These are phyloP conservation scores for Phanerochaete carnosa DNA, from an alignment of 768 basidiomycete genomes.

Conservation along the genomic window DNA sequence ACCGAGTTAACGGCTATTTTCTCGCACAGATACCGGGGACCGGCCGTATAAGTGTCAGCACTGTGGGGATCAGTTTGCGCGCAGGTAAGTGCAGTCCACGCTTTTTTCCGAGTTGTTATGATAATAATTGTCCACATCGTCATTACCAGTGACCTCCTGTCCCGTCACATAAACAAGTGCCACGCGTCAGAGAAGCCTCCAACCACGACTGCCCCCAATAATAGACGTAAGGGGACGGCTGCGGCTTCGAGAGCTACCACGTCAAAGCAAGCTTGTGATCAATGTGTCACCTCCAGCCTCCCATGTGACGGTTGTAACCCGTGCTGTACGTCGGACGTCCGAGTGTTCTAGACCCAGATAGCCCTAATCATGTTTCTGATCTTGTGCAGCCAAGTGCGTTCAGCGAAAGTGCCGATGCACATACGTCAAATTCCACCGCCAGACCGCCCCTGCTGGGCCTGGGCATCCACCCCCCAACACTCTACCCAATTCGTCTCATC, in stretches of 20 bases:
- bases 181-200: slow-evolving; percentile 72
- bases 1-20: slow-evolving; percentile 2
- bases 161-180: slow-evolving; percentile 85
- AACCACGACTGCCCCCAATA: slow-evolving; percentile 31
- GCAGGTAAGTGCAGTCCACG: slow-evolving; percentile 54
- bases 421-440: slow-evolving; percentile 79
- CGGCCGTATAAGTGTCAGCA: slow-evolving; percentile 85
- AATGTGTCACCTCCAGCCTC: slow-evolving; percentile 71
- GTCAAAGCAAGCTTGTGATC: slow-evolving; percentile 82
- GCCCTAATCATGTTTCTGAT: background rate
- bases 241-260: slow-evolving; percentile 71
- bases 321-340: slow-evolving; percentile 50
- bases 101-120: background rate
- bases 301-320: slow-evolving; percentile 81
- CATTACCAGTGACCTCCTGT: slow-evolving; percentile 68
- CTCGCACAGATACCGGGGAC: slow-evolving; percentile 73
- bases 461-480: slow-evolving; percentile 50
- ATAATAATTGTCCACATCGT: background rate
- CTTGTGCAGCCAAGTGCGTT: slow-evolving; percentile 61
- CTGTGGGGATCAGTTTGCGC: slow-evolving; percentile 87
- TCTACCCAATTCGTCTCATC: slow-evolving; percentile 16
- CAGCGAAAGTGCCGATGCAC: slow-evolving; percentile 73
- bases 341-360: background rate
- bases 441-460: slow-evolving; percentile 75
- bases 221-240: slow-evolving; percentile 64